These are phyloP conservation scores for Gaillardinia entomophila DNA, from an alignment of 805 yeast genomes.

Conservation along the genomic window DNA sequence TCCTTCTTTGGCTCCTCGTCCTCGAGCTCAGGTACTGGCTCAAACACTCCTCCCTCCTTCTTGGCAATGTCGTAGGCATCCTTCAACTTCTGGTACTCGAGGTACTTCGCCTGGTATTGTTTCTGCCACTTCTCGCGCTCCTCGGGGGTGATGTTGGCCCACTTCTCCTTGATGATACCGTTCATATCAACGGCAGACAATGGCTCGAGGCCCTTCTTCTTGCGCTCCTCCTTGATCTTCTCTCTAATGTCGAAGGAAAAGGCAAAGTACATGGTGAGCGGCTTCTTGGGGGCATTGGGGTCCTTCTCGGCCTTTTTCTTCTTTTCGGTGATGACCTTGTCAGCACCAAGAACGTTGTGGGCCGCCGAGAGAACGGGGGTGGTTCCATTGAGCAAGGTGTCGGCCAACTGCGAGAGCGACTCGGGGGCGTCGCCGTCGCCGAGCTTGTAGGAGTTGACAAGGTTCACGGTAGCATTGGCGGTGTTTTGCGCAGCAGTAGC, in stretches of 20 bases:
- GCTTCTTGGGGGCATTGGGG: constrained; percentile 95
- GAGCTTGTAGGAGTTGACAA: constrained; percentile 67
- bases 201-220: constrained; percentile 49
- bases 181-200: constrained; percentile 74
- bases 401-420: constrained; percentile 28
- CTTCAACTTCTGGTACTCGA: constrained; percentile 23
- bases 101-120: constrained; percentile 44
- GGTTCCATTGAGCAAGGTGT: constrained; percentile 14
- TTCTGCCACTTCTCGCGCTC: constrained; percentile 71
- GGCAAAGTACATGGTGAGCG: constrained; percentile 77
- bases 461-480: constrained; percentile 72
- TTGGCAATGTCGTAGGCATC: constrained; percentile 29
- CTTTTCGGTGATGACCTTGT: constrained; percentile 37
- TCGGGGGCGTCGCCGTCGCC: constrained; percentile 42
- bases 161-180: constrained; percentile 68
- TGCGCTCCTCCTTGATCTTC: constrained; percentile 63
- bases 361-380: not conserved
- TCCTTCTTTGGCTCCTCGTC: constrained; percentile 8
- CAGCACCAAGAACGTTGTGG: constrained; percentile 4
- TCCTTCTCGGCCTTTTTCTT: constrained; percentile 53
- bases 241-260: constrained; percentile 73
- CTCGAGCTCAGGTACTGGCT: too few relatives aligned
- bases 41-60: constrained; percentile 9
- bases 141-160: constrained; percentile 66
- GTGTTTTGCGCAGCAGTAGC: constrained; percentile 85